These are phyloP conservation scores for Acanthamoeba royreba DNA, from an alignment of 208 protist species.

Conservation along the genomic window DNA sequence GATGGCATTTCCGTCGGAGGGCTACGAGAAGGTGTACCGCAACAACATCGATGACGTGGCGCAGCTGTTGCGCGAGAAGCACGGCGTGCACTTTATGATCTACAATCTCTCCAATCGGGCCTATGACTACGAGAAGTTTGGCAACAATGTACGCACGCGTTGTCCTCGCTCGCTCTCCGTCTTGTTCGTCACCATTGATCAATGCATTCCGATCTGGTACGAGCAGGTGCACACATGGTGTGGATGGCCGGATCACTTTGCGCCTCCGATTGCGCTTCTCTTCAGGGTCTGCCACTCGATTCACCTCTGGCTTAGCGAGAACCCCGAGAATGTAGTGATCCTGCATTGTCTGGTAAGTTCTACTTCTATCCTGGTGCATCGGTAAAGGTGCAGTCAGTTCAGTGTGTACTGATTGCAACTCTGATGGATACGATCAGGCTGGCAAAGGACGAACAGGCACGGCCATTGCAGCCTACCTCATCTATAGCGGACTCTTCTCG, in stretches of 20 bases:
- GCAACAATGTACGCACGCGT: neutral
- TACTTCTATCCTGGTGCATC: neutral
- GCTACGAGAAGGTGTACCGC: conserved; percentile 50
- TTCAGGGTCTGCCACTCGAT: conserved; percentile 56
- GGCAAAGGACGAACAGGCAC: conserved; percentile 71
- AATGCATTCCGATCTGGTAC: neutral
- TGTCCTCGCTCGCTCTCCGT: neutral
- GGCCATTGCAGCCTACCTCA: conserved; percentile 55
- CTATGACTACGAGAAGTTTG: conserved; percentile 59
- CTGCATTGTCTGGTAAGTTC: conserved; percentile 57
- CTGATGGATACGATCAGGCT: neutral
- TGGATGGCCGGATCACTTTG: conserved; percentile 56
- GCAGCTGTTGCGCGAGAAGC: conserved; percentile 38
- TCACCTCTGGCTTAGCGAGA: conserved; percentile 28
- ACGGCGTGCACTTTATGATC: conserved; percentile 47
- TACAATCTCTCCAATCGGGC: conserved; percentile 55
- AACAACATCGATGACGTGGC: conserved; percentile 63
- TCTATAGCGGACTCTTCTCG: conserved; percentile 52
- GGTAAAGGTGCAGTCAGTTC: neutral
- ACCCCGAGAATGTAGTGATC: conserved; percentile 59
- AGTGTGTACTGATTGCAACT: neutral
- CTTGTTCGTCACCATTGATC: neutral
- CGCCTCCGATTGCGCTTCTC: conserved; percentile 49
- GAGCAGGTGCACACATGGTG: conserved; percentile 49
- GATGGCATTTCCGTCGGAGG: conserved; percentile 60